Percentiles rank a stretch among this genome's conserved stretches.
Evolutionary conservation across 2,329 filamentous ascomycete genomes (phyloP).

Genomic region (Helminthosporium solani): DNA sequence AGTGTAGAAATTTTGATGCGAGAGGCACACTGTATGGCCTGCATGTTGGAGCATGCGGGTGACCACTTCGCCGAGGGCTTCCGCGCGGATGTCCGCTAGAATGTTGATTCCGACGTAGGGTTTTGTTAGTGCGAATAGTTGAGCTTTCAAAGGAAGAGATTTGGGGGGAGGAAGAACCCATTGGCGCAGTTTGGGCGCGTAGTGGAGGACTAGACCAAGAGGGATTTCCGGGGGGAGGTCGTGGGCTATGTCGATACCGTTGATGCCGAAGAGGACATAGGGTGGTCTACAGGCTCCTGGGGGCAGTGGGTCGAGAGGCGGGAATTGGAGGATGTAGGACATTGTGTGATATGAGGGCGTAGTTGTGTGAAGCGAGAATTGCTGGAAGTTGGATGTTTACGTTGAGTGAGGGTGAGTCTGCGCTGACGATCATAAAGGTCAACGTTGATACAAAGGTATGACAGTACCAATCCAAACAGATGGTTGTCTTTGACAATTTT

Average conservation of each 20-base stretch:
- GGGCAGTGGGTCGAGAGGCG: slow-evolving; percentile 11
- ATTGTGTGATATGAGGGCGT: slow-evolving; percentile 8
- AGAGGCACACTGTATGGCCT: slow-evolving; percentile 1
- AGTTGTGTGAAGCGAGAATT: neutral
- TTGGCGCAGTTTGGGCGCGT: slow-evolving; percentile 18
- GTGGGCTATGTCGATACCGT: slow-evolving; percentile 10
- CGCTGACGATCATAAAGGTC: too few relatives aligned
- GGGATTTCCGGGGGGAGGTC: slow-evolving; percentile 22
- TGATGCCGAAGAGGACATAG: slow-evolving; percentile 24
- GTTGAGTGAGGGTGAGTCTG: too few relatives aligned
- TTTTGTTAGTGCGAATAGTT: slow-evolving; percentile 6
- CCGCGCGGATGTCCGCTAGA: slow-evolving; percentile 9
- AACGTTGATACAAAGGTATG: too few relatives aligned
- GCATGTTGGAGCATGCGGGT: slow-evolving; percentile 19
- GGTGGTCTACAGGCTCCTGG: slow-evolving; percentile 14
- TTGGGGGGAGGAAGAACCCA: slow-evolving; percentile 19
- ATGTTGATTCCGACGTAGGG: slow-evolving; percentile 26
- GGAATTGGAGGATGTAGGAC: slow-evolving; percentile 28
- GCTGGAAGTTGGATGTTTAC: neutral
- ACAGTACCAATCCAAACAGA: too few relatives aligned
- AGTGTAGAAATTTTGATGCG: slow-evolving; percentile 5
- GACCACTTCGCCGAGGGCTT: slow-evolving; percentile 21
- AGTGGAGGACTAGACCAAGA: slow-evolving; percentile 20
- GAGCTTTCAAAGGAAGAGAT: neutral
- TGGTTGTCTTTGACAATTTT: too few relatives aligned